Percentiles rank a stretch among this genome's conserved stretches.
These are phyloP conservation scores for Neodidymelliopsis sp. DNA, from an alignment of 2,329 filamentous ascomycete species.

Conservation along the genomic window DNA sequence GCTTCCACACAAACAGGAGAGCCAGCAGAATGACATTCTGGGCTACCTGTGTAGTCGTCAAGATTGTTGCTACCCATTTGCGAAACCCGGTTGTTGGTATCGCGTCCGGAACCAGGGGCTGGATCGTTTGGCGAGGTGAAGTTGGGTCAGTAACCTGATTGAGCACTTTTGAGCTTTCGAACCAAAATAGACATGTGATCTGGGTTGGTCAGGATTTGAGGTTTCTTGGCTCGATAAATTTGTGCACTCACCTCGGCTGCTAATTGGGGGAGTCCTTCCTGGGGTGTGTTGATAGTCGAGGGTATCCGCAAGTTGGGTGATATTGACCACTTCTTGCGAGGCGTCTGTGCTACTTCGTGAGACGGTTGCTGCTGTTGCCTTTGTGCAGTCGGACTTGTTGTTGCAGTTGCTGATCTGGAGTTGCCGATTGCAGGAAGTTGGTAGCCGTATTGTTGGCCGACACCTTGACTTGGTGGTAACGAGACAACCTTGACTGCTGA, in stretches of 20 bases:
- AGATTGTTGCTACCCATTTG: conserved; percentile 91
- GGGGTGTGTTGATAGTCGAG: conserved; percentile 47
- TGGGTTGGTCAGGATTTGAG: conserved; percentile 49
- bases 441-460: conserved; percentile 42
- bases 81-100: conserved; percentile 80
- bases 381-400: conserved; percentile 16
- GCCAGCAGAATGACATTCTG: conserved; percentile 94
- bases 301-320: conserved; percentile 49
- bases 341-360: conserved; percentile 34
- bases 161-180: conserved; percentile 84
- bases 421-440: conserved; percentile 48
- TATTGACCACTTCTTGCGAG: conserved; percentile 43
- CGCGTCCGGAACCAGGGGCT: conserved; percentile 72
- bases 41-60: conserved; percentile 94
- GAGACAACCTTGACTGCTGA: conserved; percentile 45
- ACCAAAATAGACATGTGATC: conserved; percentile 98
- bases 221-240: background rate
- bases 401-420: conserved; percentile 37
- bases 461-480: conserved; percentile 36
- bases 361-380: conserved; percentile 25
- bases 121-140: conserved; percentile 52
- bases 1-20: conserved; percentile 87
- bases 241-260: conserved; percentile 48
- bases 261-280: conserved; percentile 50
- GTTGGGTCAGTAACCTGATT: conserved; percentile 73